phyloP scores from a whole-genome alignment of 176 grass and related monocot genomes.

The Typha latifolia region DNA sequence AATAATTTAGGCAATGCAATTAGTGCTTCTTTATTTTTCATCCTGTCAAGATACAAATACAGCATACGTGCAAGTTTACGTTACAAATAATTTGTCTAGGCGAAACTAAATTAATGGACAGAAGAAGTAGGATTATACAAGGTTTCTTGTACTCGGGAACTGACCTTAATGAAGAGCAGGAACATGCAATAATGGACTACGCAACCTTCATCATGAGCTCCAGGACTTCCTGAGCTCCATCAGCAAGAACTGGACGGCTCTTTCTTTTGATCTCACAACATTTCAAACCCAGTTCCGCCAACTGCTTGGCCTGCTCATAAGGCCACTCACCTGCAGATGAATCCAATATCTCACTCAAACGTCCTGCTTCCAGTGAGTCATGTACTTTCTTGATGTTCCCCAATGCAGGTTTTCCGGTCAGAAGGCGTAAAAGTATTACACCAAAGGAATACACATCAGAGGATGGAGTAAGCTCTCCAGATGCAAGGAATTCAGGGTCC shows the following conservation, averaged over 20 bases:
- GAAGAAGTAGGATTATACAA: constrained; percentile 43
- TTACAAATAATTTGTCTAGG: too few species aligned
- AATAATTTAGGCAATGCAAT: too few species aligned
- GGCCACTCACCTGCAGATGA: constrained; percentile 60
- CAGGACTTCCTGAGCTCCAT: constrained; percentile 25
- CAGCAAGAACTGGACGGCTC: constrained; percentile 9
- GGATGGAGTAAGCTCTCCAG: constrained; percentile 34
- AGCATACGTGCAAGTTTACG: too few species aligned
- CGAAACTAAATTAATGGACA: constrained; percentile 45
- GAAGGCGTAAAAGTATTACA: constrained; percentile 49
- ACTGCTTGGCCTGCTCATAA: constrained; percentile 20
- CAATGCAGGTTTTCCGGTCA: constrained; percentile 54
- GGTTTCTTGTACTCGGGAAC: neutral
- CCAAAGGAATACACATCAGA: constrained; percentile 84
- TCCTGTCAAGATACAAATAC: too few species aligned
- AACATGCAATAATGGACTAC: neutral
- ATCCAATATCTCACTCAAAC: constrained; percentile 37
- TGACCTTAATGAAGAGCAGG: constrained; percentile 9
- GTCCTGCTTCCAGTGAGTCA: constrained; percentile 46
- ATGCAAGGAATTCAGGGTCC: constrained; percentile 64
- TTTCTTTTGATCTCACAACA: constrained; percentile 27
- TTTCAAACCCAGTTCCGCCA: constrained; percentile 32
- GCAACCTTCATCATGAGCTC: constrained; percentile 19
- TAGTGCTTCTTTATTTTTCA: too few species aligned
- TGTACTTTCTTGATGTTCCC: constrained; percentile 46